A percentile compares a stretch with the other conserved stretches of the same genome.
phyloP scores from a whole-genome alignment of 2,329 filamentous ascomycete genomes.

The Colletotrichum sp. region DNA sequence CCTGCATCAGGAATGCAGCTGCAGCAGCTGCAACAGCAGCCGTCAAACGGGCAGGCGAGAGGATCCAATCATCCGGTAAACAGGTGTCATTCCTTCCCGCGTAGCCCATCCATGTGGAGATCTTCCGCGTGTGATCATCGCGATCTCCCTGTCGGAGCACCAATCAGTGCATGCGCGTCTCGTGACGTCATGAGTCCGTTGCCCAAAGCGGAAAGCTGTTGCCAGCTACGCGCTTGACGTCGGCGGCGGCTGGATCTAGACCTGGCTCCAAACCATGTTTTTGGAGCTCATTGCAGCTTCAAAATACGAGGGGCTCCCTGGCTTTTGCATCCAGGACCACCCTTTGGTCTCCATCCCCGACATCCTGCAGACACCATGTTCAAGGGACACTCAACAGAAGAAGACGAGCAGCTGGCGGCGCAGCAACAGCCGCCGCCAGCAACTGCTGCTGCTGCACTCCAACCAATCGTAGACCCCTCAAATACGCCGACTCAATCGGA shows the following conservation, averaged over 20 bases:
- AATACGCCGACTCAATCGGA: not conserved
- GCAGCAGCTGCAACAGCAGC: not conserved
- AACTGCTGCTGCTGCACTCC: not conserved
- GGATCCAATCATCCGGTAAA: slow-evolving; percentile 2
- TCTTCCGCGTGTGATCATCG: slow-evolving; percentile 2
- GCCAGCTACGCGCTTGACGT: slow-evolving; percentile 17
- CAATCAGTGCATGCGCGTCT: not conserved
- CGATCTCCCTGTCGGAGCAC: not conserved
- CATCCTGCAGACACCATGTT: not conserved
- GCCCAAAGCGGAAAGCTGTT: not conserved
- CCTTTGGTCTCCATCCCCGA: not conserved
- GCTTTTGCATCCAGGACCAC: no score
- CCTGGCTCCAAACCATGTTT: not conserved
- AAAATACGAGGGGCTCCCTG: not conserved
- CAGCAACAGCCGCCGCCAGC: not conserved
- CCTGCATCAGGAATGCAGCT: not conserved
- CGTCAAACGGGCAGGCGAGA: not conserved
- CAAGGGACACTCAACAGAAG: not conserved
- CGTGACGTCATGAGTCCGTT: slow-evolving; percentile 13
- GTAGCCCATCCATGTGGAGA: slow-evolving; percentile 4
- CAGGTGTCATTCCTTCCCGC: not conserved
- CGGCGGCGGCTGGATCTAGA: slow-evolving; percentile 11
- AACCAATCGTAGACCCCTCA: not conserved
- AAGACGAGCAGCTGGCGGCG: not conserved
- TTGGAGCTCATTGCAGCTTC: not conserved